A percentile compares a stretch with the other conserved stretches of the same genome.
phyloP scores from a whole-genome alignment of 352 stramenopile species.

The Aphanomyces invadans region DNA sequence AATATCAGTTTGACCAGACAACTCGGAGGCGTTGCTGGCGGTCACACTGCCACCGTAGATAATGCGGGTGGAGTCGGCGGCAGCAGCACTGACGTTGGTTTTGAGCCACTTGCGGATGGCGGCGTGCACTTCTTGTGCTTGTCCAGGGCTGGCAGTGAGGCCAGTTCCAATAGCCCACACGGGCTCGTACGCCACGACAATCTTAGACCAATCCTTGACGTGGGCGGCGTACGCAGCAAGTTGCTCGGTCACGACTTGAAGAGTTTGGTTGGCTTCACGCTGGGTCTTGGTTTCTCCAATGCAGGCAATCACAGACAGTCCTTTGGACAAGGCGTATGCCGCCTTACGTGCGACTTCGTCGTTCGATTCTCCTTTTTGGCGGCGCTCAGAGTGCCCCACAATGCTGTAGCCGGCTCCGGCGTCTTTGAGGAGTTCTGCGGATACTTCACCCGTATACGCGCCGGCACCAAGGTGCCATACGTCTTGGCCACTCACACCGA shows the following conservation, averaged over 20 bases:
- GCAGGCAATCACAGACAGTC: slow-evolving; percentile 94
- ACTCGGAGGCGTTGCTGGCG: slow-evolving; percentile 85
- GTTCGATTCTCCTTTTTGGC: slow-evolving; percentile 89
- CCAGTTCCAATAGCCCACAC: slow-evolving; percentile 98
- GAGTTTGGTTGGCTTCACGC: slow-evolving; percentile 87
- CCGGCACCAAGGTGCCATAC: slow-evolving; percentile 93
- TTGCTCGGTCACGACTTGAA: slow-evolving; percentile 91
- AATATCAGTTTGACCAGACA: slow-evolving; percentile 95
- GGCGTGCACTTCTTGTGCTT: slow-evolving; percentile 96
- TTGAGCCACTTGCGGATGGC: slow-evolving; percentile 92
- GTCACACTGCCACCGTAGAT: slow-evolving; percentile 97
- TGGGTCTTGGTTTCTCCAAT: slow-evolving; percentile 96
- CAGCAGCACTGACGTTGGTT: slow-evolving; percentile 86
- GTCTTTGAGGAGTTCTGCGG: slow-evolving; percentile 96
- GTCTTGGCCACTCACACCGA: slow-evolving; percentile 89
- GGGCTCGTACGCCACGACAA: slow-evolving; percentile 96
- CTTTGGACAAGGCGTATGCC: slow-evolving; percentile 88
- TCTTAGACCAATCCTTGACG: slow-evolving; percentile 90
- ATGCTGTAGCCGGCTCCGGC: slow-evolving; percentile 93
- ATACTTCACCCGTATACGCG: slow-evolving; percentile 96
- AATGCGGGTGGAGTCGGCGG: slow-evolving; percentile 90
- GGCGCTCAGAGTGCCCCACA: slow-evolving; percentile 94
- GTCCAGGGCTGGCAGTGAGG: slow-evolving; percentile 95
- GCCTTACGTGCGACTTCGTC: slow-evolving; percentile 91
- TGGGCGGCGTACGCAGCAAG: slow-evolving; percentile 85